A percentile compares a stretch with the other conserved stretches of the same genome.
These are phyloP conservation scores for Beauveria medogensis DNA, from an alignment of 2,329 filamentous ascomycete genomes.

Conservation along the genomic window DNA sequence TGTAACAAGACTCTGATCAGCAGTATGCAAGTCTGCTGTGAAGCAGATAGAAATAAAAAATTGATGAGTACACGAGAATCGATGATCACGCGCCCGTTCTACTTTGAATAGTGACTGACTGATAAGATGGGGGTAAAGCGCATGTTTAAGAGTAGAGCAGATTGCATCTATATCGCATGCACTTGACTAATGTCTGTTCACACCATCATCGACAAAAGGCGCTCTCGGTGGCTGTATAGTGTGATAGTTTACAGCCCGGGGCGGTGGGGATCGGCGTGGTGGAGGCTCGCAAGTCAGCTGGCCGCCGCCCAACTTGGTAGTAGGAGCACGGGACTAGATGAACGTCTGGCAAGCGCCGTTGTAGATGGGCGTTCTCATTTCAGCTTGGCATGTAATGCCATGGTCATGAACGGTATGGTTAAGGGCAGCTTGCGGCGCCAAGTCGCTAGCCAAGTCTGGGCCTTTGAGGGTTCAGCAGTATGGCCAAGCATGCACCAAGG, in stretches of 20 bases:
- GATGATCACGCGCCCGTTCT: background rate
- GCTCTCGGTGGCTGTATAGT: background rate
- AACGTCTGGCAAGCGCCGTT: background rate
- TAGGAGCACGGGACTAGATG: background rate
- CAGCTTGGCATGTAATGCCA: background rate
- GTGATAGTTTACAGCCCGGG: background rate
- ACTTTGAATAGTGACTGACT: background rate
- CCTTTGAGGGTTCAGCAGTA: background rate
- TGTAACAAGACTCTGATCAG: background rate
- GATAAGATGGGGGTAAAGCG: background rate
- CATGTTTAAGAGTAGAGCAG: background rate
- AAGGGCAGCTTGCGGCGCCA: background rate
- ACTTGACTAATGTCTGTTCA: background rate
- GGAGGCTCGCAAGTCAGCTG: conserved; percentile 4
- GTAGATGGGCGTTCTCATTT: background rate
- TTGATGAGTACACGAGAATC: background rate
- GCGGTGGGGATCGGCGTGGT: background rate
- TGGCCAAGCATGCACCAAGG: too few relatives aligned
- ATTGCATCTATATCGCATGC: background rate
- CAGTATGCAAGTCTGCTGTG: background rate
- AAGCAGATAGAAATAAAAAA: background rate
- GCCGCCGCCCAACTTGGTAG: conserved; percentile 1
- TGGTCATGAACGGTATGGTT: background rate
- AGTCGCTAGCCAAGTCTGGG: background rate
- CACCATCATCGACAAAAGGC: background rate